Evolutionary conservation across 345 rosid genomes (phyloP), one percentile per base, ranked within the genome.

Genomic region (Linum trigynum): DNA sequence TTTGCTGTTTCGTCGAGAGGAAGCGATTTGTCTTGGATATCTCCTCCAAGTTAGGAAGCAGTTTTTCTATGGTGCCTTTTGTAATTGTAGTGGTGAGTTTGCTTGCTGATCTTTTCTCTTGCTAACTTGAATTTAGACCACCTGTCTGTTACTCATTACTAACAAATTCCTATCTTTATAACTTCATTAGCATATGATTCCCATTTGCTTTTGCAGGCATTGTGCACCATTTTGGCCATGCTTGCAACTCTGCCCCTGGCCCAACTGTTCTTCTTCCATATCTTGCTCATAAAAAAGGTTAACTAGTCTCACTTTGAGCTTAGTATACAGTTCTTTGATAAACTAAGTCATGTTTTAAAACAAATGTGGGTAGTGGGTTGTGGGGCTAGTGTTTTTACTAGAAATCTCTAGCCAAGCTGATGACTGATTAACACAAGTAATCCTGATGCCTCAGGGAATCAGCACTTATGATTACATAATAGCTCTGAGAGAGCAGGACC

Each of bases 391-490:
- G 38, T 17, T 62, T 16, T 15, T 55, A 3, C 50, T 41, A 14
- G 59, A 39, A 32, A 38, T 17, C 17, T 59, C 55, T 8, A 64
- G 15, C 7, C 41, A n/a, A 7, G 14, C 37, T 37, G 57, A 38
- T 8, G 17, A 39, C 38, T 50, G 65, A 17, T 15, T 69, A 10
- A 39, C 67, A 40, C 51, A 4, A 45, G 39, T 72, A 61, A 16
- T 69, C 10, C 39, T 55, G 15, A 50, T 60, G 51, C n/a, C 39
- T 62, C 72, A 94, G 99, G 99, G 99, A 80, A 88, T 94, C 57
- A 90, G 92, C 81, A 94, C 99, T 23, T 94, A 94, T 63, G 99
- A 94, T 81, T 94, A 94, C 82, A 90, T 94, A 62, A 85, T 94
- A 75, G 99, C 97, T 38, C 82, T 94, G 53, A 78, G 97, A 75